A percentile compares a stretch with the other conserved stretches of the same genome.
These are phyloP conservation scores for Monosporozyma yasuniensis DNA, from an alignment of 805 yeast genomes.

Conservation along the genomic window DNA sequence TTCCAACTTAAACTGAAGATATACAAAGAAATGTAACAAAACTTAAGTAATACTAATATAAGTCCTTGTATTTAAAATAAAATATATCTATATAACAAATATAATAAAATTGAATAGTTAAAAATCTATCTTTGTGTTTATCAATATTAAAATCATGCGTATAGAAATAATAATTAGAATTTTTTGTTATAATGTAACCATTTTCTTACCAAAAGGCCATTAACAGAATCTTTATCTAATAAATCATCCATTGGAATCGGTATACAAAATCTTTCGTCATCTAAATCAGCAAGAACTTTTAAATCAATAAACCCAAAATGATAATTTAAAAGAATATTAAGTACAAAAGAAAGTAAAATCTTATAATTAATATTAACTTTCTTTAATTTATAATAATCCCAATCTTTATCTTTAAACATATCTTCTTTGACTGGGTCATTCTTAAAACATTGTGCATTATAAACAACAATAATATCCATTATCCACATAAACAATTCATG, in stretches of 20 bases:
- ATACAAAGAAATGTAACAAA: too few relatives aligned
- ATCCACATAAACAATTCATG: constrained; percentile 29
- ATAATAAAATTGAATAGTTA: neutral
- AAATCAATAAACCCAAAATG: constrained; percentile 42
- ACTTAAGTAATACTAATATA: neutral
- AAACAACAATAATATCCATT: constrained; percentile 26
- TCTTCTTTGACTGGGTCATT: constrained; percentile 24
- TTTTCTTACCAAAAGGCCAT: constrained; percentile 25
- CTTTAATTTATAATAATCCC: constrained; percentile 30
- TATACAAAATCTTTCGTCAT: constrained; percentile 21
- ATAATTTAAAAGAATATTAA: constrained; percentile 38
- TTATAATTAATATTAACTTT: constrained; percentile 34
- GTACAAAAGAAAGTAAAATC: constrained; percentile 31
- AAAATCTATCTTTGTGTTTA: neutral
- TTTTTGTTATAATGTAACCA: constrained; percentile 30
- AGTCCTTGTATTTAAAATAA: neutral
- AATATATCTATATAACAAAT: too few relatives aligned
- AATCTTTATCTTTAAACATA: constrained; percentile 13
- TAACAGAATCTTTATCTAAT: constrained; percentile 15
- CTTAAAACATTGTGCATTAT: constrained; percentile 31
- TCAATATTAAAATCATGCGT: too few relatives aligned
- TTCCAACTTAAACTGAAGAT: too few relatives aligned
- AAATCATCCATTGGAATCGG: constrained; percentile 21
- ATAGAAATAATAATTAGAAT: too few relatives aligned
- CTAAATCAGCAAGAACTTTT: constrained; percentile 20